Evolutionary conservation across 129 eudicot species (phyloP).

Genomic region (Flaveria ramosissima): DNA sequence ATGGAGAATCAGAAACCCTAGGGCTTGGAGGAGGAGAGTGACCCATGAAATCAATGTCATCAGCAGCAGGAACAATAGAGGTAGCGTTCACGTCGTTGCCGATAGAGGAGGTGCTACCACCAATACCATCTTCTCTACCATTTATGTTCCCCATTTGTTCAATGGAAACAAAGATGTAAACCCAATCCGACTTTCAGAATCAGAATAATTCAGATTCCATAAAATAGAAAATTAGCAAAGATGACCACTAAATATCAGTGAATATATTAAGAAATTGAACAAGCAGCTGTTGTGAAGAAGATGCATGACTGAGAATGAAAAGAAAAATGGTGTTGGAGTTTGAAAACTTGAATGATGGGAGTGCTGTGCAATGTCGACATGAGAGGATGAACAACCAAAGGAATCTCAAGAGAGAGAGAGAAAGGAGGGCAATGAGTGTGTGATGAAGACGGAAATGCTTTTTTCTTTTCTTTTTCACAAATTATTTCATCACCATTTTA

Average conservation of each 20-base stretch:
- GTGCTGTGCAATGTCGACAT: constrained; percentile 15
- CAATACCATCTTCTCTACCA: constrained; percentile 96
- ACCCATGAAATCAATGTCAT: constrained; percentile 56
- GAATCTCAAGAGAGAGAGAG: not conserved
- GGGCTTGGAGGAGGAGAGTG: constrained; percentile 95
- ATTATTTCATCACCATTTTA: not conserved
- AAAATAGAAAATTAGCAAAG: not conserved
- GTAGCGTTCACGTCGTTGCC: constrained; percentile 45
- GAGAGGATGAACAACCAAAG: constrained; percentile 9
- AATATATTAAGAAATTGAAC: constrained; percentile 22
- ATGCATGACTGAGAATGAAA: not conserved
- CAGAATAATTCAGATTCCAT: constrained; percentile 15
- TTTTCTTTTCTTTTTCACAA: not conserved
- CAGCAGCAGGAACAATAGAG: constrained; percentile 28
- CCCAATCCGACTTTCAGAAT: constrained; percentile 19
- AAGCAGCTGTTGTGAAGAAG: not conserved
- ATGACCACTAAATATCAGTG: constrained; percentile 29
- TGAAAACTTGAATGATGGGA: constrained; percentile 18
- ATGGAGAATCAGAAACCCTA: constrained; percentile 84
- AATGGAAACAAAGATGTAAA: not conserved
- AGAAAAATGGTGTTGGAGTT: constrained; percentile 1
- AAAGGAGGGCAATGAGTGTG: constrained; percentile 28
- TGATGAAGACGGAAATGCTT: constrained; percentile 15
- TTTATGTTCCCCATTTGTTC: constrained; percentile 73
- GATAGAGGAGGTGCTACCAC: constrained; percentile 42